Conservation (phyloP, 345 rosid genomes). For the Carallia pectinifolia region DNA sequence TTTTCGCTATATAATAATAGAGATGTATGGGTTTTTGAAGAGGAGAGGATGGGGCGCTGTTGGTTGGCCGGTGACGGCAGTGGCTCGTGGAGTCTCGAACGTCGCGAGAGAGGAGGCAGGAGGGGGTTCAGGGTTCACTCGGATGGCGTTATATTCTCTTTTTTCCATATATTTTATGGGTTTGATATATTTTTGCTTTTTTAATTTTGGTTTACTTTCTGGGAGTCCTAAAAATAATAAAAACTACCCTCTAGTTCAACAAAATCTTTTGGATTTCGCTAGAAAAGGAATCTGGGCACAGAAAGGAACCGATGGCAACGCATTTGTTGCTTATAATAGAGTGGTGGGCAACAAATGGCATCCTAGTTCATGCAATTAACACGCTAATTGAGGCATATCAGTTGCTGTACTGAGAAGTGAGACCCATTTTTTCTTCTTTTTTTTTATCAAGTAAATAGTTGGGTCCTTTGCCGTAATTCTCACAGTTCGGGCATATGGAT, state of each 20-base stretch:
- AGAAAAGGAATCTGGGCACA: too few relatives aligned
- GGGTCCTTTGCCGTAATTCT: too few relatives aligned
- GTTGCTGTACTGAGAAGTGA: too few relatives aligned
- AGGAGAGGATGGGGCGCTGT: background rate
- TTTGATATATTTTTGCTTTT: background rate
- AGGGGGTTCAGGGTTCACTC: conserved; percentile 22
- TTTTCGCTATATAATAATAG: too few relatives aligned
- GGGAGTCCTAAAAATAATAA: background rate
- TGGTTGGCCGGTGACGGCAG: conserved; percentile 39
- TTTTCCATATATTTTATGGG: background rate
- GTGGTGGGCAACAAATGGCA: too few relatives aligned
- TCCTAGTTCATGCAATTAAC: too few relatives aligned
- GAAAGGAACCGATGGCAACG: too few relatives aligned
- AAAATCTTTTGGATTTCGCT: background rate
- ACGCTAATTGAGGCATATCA: too few relatives aligned
- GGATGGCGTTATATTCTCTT: conserved; percentile 47
- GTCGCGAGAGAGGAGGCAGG: conserved; percentile 26
- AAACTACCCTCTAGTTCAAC: background rate
- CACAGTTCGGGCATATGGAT: too few relatives aligned
- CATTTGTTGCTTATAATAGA: too few relatives aligned
- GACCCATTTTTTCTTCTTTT: too few relatives aligned
- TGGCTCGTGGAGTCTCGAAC: conserved; percentile 64
- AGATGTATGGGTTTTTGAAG: background rate
- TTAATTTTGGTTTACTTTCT: background rate
- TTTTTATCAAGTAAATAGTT: too few relatives aligned